A percentile compares a stretch with the other conserved stretches of the same genome.
phyloP scores from a whole-genome alignment of 2,329 filamentous ascomycete genomes.

The Fusarium begoniae region DNA sequence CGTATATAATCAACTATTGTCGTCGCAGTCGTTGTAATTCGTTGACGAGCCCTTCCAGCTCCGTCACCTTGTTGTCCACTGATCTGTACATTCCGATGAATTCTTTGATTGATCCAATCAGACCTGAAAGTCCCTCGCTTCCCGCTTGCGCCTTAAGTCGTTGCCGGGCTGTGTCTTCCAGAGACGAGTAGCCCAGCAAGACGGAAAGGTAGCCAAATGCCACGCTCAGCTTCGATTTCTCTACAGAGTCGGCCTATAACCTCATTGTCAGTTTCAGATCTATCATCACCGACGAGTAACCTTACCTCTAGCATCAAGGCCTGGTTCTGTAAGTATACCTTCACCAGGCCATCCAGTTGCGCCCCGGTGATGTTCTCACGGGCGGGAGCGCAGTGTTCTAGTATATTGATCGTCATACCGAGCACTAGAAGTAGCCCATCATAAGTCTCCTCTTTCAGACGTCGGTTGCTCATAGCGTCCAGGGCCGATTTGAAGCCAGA shows the following conservation, averaged over 20 bases:
- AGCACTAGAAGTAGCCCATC: slow-evolving; percentile 81
- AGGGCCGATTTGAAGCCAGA: slow-evolving; percentile 60
- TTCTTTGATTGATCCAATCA: slow-evolving; percentile 63
- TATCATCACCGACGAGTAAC: slow-evolving; percentile 3
- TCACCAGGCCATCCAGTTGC: slow-evolving; percentile 68
- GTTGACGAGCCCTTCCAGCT: slow-evolving; percentile 50
- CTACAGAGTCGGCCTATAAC: slow-evolving; percentile 71
- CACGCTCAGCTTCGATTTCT: slow-evolving; percentile 82
- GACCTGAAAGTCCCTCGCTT: slow-evolving; percentile 54
- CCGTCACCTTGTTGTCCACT: slow-evolving; percentile 56
- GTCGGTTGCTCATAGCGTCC: slow-evolving; percentile 57
- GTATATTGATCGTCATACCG: slow-evolving; percentile 86
- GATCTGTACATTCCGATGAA: slow-evolving; percentile 63
- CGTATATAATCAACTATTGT: slow-evolving; percentile 21
- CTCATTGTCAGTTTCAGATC: slow-evolving; percentile 8
- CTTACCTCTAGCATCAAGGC: slow-evolving; percentile 74
- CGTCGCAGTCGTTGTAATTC: slow-evolving; percentile 45
- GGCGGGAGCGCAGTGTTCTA: slow-evolving; percentile 77
- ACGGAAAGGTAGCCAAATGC: slow-evolving; percentile 88
- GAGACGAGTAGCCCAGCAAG: slow-evolving; percentile 81
- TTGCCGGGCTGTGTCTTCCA: slow-evolving; percentile 58
- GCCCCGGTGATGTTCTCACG: slow-evolving; percentile 51
- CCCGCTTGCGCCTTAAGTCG: slow-evolving; percentile 55
- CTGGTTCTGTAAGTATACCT: slow-evolving; percentile 73
- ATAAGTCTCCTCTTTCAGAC: slow-evolving; percentile 62